A percentile compares a stretch with the other conserved stretches of the same genome.
Conservation (phyloP, 179 eudicot genomes). For the Patellifolia procumbens region DNA sequence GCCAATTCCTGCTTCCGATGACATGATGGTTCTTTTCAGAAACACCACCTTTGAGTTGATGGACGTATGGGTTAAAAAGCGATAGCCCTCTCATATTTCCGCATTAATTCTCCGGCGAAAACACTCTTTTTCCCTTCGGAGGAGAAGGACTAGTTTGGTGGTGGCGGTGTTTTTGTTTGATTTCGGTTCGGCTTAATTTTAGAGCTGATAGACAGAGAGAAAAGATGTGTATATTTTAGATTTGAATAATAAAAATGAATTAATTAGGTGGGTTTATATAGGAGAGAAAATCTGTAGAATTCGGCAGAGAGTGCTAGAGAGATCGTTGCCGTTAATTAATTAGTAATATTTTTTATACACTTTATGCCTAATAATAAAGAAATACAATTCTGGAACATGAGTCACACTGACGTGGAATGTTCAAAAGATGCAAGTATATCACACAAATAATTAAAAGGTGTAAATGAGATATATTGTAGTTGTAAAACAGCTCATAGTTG, state of each 20-base stretch:
- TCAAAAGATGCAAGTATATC: background rate
- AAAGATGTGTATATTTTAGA: background rate
- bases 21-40: slow-evolving; percentile 27
- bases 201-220: background rate
- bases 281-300: background rate
- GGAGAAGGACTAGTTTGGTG: background rate
- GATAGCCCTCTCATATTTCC: slow-evolving; percentile 52
- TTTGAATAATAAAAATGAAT: background rate
- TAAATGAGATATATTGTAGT: background rate
- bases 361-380: no score
- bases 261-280: slow-evolving; percentile 2
- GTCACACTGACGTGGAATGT: slow-evolving; percentile 14
- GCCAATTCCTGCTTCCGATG: slow-evolving; percentile 48
- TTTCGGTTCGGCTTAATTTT: background rate
- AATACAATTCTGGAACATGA: slow-evolving; percentile 7
- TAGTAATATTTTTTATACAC: background rate
- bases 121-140: background rate
- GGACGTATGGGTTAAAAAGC: slow-evolving; percentile 32
- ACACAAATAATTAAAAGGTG: background rate
- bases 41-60: slow-evolving; percentile 14
- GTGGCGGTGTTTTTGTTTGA: no score
- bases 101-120: slow-evolving; percentile 43
- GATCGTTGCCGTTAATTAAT: slow-evolving; percentile 8
- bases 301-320: slow-evolving; percentile 11
- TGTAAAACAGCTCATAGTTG: slow-evolving; percentile 7